Base-by-base conservation (phyloP, 2,329 filamentous ascomycete genomes). In the Phaeosphaeriaceae sp. region DNA sequence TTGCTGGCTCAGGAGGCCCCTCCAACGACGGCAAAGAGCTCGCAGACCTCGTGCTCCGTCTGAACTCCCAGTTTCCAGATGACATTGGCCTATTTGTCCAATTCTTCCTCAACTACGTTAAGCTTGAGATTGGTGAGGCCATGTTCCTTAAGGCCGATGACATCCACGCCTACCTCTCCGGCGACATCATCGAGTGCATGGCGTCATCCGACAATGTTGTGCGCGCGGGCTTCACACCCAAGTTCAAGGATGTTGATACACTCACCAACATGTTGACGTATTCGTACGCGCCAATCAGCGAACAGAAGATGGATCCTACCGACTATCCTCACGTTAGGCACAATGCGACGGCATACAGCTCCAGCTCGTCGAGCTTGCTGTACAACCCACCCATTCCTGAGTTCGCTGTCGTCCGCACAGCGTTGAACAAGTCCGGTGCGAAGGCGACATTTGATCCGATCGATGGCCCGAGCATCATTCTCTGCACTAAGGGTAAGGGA, bases 151-250 rank as follows among this genome's bases (percentile, higher is more conserved):
- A 92, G 71, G 95, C 95, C 7, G 94, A 99, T 73, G 95, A 98
- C 73, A 98, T 98, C 70, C 95, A 99, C 77, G 95, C 95, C 49
- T 99, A 99, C 78, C 81, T 96, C 45, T 92, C 89, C 2, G 92
- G 92, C 58, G 94, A 99, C 73, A 97, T 99, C 68, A 93, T 99
- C 76, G 95, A 99, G 80, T 99, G 95, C 83, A 99, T 99, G 95
- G 95, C 95, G 0, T 90, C 92, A 9, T 96, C 92, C n/a, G 95
- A 99, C 84, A 99, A 99, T 67, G 95, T 99, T 36, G 93, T 99
- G 51, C 92, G 95, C 55, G 95, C 95, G 0, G 95, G 95, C 45
- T 95, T 99, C 79, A 99, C 95, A 0, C 95, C 95, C 55, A 99
- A 99, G 77, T 99, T 97, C 85, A 97, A 98, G 81, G 95, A 99